Base-by-base conservation (phyloP, 768 basidiomycete genomes). In the Tylopilus sp. region DNA sequence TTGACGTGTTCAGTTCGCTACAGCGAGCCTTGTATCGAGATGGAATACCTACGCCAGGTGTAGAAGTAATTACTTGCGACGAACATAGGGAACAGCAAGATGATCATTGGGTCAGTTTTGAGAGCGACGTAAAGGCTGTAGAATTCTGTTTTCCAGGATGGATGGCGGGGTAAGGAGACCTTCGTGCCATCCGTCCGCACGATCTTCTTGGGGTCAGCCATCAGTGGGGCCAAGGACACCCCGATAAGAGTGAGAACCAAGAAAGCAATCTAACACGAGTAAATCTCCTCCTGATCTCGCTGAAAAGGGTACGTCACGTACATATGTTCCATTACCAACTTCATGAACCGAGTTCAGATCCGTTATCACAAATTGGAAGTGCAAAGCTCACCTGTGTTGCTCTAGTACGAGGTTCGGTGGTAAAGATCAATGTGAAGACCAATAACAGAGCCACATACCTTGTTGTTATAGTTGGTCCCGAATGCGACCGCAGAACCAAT, bases 41-140 rank as follows among this genome's bases (percentile, higher is more conserved):
- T 26, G 21, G 21, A 17, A 28, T 22, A 68, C 84, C 63, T 55
- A 88, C 87, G 88, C 87, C 87, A 91, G 3, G 89, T 85, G 64
- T 90, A 90, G 71, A 90, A 90, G 80, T 86, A 91, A 67, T 91
- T 91, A 37, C 84, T 86, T 9, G 86, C 82, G 50, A 90, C 82
- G 70, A 92, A 91, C 85, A 92, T 87, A 13, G 90, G 91, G 74
- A 92, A 88, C 19, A 92, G 77, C 5, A 89, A 71, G 16, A 91
- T 54, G 60, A 93, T 82, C 71, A 77, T 74, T 0, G 87, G 87
- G 62, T 92, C 90, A 13, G 79, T 84, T 51, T 72, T 78, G 40
- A 93, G 73, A 3, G 86, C 80, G 42, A 85, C 59, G 71, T 78
- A 89, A 21, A 92, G 78, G 12, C 85, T 84, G 55, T 77, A 76